These are phyloP conservation scores for Przewalskia tangutica DNA, from an alignment of 257 asterid genomes.

Conservation along the genomic window DNA sequence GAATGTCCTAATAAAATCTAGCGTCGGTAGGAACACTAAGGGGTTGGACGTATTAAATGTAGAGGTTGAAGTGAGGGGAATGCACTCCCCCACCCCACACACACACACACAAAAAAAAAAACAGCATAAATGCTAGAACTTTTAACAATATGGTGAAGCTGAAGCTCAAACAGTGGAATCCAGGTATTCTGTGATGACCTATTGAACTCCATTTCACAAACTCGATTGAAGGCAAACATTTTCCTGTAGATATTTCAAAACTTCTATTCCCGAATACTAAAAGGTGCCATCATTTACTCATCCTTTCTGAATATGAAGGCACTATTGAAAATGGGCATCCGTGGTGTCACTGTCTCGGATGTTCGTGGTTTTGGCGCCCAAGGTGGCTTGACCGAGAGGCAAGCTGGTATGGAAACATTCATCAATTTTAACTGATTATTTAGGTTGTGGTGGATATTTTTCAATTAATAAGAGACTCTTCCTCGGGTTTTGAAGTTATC, in stretches of 20 bases:
- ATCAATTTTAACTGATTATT: slow-evolving; percentile 6
- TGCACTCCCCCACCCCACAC: background rate
- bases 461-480: background rate
- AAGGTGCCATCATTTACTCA: background rate
- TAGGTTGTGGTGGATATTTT: background rate
- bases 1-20: background rate
- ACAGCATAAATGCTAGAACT: background rate
- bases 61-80: background rate
- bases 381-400: slow-evolving; percentile 88
- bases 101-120: background rate
- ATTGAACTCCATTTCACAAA: background rate
- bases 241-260: background rate
- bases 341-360: slow-evolving; percentile 93
- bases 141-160: background rate
- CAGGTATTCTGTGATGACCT: background rate
- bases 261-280: background rate
- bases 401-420: slow-evolving; percentile 52
- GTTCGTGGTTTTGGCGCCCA: slow-evolving; percentile 97
- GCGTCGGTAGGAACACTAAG: background rate
- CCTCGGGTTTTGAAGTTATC: background rate
- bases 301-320: slow-evolving; percentile 41
- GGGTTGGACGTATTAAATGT: background rate
- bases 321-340: slow-evolving; percentile 79
- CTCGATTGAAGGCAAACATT: background rate
- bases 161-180: background rate